Evolutionary conservation across 768 basidiomycete genomes (phyloP), one percentile per base, ranked within the genome.

Genomic region (Pleurotus tuoliensis): DNA sequence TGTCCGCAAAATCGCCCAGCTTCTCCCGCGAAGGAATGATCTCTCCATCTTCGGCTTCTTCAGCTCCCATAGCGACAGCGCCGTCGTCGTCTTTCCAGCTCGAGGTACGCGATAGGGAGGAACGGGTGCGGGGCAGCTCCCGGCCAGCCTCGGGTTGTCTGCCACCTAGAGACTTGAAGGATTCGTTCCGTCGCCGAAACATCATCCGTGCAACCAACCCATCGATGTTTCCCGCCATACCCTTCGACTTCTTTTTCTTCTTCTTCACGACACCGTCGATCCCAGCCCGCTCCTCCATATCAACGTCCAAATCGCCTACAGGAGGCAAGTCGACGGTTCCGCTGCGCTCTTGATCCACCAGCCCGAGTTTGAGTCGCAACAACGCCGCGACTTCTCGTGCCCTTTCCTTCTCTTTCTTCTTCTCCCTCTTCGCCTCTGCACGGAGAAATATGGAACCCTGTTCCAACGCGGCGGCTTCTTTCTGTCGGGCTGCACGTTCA

Each of bases 331-430:
- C 16, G 1, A 25, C 11, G 5, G 49, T 47, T 8, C 12, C 50
- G 6, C 41, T 38, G 4, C 25, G 37, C 39, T n/a, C 38, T 5
- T 40, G 37, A 15, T 41, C 51, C 1, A 38, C 34, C 13, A 53
- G 20, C 2, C 59, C 71, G 59, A 83, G 62, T 69, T 86, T 87
- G 59, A 86, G 64, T 62, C 82, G 73, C 59, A 87, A 67, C 58
- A 87, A 70, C 34, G 80, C 73, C 7, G 77, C 76, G 9, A 86
- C 68, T 71, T 87, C 86, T 59, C 77, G 76, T 20, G 76, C 74
- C 40, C 77, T 71, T 67, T 84, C 85, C 62, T 79, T 78, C 62
- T 82, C 79, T 49, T 73, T 69, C 66, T 81, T 82, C 59, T 78
- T 69, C 60, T 55, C 65, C 58, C 71, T 75, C 60, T 76, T 69